Percentiles rank a stretch among this genome's conserved stretches.
Conservation (phyloP, 1,284 basidiomycete genomes). For the Melampsora americana region DNA sequence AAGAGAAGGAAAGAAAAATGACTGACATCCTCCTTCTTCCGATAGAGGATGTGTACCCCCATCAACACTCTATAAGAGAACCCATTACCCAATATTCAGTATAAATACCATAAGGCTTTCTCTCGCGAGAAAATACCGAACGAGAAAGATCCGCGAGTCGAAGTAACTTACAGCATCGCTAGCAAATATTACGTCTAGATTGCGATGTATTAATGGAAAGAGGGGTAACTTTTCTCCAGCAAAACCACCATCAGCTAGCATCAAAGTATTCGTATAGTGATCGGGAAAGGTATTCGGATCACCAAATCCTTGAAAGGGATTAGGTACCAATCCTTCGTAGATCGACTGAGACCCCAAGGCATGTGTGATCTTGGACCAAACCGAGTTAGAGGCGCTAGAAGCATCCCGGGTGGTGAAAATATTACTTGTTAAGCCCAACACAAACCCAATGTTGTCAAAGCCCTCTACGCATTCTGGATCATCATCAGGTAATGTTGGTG, state of each 20-base stretch:
- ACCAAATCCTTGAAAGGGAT: constrained; percentile 35
- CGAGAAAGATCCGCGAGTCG: too few species aligned
- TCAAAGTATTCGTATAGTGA: constrained; percentile 13
- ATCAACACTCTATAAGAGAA: too few species aligned
- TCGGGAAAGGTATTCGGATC: constrained; percentile 25
- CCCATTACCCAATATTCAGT: too few species aligned
- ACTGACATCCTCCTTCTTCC: too few species aligned
- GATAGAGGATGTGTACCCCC: too few species aligned
- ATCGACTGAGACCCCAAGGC: too few species aligned
- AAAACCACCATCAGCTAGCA: constrained; percentile 39
- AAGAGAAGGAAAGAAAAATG: too few species aligned
- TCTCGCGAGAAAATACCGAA: too few species aligned
- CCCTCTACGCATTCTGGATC: constrained; percentile 30
- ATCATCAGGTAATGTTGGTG: background rate
- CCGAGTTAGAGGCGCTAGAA: background rate
- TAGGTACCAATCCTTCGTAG: constrained; percentile 10
- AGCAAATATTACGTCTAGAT: constrained; percentile 41
- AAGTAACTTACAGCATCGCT: constrained; percentile 31
- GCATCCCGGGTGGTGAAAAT: background rate
- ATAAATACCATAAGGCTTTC: too few species aligned
- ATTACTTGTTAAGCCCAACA: constrained; percentile 15
- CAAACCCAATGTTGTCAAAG: constrained; percentile 41
- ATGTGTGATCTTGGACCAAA: too few species aligned
- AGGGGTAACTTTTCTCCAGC: constrained; percentile 39
- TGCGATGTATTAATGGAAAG: constrained; percentile 36